Evolutionary conservation across 257 asterid species (phyloP).

Genomic region (Sherardia arvensis): DNA sequence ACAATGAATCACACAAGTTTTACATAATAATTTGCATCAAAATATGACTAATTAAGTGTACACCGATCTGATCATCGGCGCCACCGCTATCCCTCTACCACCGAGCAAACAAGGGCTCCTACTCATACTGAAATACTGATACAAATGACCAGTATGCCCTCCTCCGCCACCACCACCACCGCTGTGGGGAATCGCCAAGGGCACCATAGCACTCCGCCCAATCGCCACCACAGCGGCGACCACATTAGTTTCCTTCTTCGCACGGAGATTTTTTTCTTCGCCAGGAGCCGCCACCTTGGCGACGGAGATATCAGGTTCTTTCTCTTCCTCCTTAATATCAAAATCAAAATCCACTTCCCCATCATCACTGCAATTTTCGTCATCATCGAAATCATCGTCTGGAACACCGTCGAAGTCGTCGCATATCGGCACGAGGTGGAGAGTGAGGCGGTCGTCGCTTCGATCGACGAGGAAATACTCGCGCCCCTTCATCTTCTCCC

Average conservation of each 20-base stretch:
- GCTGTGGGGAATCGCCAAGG: constrained; percentile 1
- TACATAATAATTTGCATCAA: too few species aligned
- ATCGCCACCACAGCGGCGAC: constrained; percentile 1
- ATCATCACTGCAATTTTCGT: too few species aligned
- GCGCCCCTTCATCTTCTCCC: constrained; percentile 45
- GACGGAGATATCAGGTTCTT: not conserved
- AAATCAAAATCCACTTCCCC: constrained; percentile 2
- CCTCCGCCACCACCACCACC: constrained; percentile 20
- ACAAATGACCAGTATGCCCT: constrained; percentile 22
- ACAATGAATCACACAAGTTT: not conserved
- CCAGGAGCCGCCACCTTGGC: not conserved
- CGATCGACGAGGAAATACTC: constrained; percentile 56
- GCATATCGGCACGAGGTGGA: constrained; percentile 38
- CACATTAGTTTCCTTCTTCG: not conserved
- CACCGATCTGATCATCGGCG: constrained; percentile 32
- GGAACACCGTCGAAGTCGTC: constrained; percentile 7
- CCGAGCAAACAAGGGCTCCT: constrained; percentile 28
- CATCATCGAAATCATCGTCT: constrained; percentile 5
- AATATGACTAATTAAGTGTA: constrained; percentile 36
- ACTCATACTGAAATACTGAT: constrained; percentile 16
- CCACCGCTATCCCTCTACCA: constrained; percentile 3
- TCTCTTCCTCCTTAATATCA: not conserved
- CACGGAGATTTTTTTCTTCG: not conserved
- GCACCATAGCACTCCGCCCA: not conserved
- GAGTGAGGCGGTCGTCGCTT: constrained; percentile 47